Evolutionary conservation across 1,139 yeast species (phyloP).

Genomic region (Geotrichum armillariae): DNA sequence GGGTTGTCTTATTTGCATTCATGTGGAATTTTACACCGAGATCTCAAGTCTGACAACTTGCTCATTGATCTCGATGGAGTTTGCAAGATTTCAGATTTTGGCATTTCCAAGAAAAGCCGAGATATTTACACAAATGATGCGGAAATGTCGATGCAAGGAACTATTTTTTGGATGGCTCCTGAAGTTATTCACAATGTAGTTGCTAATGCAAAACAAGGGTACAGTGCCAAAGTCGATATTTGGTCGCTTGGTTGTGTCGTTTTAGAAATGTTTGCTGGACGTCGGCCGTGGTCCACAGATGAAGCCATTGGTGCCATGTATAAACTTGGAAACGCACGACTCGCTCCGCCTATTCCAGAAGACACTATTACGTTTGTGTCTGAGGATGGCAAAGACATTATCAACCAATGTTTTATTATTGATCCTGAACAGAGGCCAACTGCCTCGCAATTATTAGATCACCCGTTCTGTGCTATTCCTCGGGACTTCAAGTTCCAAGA

Average conservation of each 20-base stretch:
- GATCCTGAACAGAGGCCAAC: conserved; percentile 88
- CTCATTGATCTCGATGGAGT: conserved; percentile 89
- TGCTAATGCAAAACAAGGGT: conserved; percentile 81
- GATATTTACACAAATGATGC: conserved; percentile 90
- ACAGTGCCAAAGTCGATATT: conserved; percentile 83
- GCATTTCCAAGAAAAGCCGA: conserved; percentile 84
- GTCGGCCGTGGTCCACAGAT: conserved; percentile 51
- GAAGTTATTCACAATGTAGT: conserved; percentile 86
- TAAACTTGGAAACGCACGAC: conserved; percentile 67
- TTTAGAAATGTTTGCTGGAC: conserved; percentile 81
- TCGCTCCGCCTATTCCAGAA: conserved; percentile 93
- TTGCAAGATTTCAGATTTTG: conserved; percentile 95
- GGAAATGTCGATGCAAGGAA: conserved; percentile 98
- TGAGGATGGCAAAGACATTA: conserved; percentile 62
- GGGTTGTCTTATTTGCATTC: conserved; percentile 87
- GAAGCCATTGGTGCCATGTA: conserved; percentile 56
- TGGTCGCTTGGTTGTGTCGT: conserved; percentile 93
- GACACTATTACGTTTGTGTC: conserved; percentile 70
- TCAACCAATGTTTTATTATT: conserved; percentile 74
- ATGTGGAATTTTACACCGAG: conserved; percentile 89
- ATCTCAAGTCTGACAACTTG: conserved; percentile 92
- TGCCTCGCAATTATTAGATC: conserved; percentile 63
- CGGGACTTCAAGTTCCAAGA: conserved; percentile 56
- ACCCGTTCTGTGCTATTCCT: conserved; percentile 58
- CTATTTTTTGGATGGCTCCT: conserved; percentile 99